Percentiles rank a stretch among this genome's conserved stretches.
Conservation (phyloP, 2,329 filamentous ascomycete genomes). For the Didymella keratinophila region DNA sequence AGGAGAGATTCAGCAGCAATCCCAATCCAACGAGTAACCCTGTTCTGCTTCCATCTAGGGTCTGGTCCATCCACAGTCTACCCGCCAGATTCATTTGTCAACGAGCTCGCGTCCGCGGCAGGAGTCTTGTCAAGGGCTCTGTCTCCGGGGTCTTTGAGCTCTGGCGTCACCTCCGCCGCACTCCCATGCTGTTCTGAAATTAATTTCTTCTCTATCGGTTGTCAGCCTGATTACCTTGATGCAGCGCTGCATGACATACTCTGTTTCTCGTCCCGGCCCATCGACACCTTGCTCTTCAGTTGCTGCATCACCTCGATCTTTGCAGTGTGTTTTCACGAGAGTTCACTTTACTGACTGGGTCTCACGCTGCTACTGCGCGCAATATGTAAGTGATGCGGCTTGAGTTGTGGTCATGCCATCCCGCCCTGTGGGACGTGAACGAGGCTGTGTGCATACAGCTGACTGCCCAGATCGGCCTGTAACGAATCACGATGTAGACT, state of each 20-base stretch:
- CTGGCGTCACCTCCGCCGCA: not conserved
- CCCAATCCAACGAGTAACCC: not conserved
- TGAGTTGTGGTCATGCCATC: not conserved
- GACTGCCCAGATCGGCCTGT: not conserved
- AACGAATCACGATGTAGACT: not conserved
- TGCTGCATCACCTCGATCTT: not conserved
- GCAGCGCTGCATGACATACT: not conserved
- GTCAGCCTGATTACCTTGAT: not conserved
- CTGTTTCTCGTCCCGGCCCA: not conserved
- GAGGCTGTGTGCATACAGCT: slow-evolving; percentile 17
- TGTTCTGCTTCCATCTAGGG: not conserved
- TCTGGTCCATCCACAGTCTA: not conserved
- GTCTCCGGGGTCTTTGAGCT: not conserved
- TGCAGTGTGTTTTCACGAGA: not conserved
- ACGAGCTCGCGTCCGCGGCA: not conserved
- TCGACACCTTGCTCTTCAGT: not conserved
- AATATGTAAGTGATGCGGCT: not conserved
- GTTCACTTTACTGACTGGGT: not conserved
- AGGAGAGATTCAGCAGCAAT: not conserved
- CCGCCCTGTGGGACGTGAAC: not conserved
- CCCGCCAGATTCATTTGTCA: not conserved
- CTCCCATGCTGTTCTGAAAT: not conserved
- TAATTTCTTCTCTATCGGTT: not conserved
- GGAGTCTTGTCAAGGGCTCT: not conserved
- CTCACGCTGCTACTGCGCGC: not conserved